phyloP scores from a whole-genome alignment of 129 eudicot species.

The Pseudognaphalium luteoalbum region DNA sequence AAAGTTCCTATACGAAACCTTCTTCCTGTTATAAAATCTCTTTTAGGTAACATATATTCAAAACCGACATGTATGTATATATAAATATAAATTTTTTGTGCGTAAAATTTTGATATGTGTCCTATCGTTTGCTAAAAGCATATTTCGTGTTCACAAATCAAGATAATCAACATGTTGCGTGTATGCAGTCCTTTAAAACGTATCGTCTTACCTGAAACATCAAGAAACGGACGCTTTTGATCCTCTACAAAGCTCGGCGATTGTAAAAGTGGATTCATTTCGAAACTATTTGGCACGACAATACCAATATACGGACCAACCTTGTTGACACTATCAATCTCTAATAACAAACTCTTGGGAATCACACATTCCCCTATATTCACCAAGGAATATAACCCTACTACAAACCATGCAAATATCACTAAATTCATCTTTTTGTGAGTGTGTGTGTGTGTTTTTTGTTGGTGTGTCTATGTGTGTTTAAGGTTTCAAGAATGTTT shows the following conservation, averaged over 20 bases:
- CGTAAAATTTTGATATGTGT: too few relatives aligned
- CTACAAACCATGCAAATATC: slow-evolving; percentile 33
- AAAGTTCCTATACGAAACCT: slow-evolving; percentile 52
- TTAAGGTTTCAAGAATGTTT: slow-evolving; percentile 1
- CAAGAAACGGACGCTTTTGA: slow-evolving; percentile 34
- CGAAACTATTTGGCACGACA: slow-evolving; percentile 52
- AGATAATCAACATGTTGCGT: too few relatives aligned
- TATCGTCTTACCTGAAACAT: slow-evolving; percentile 46
- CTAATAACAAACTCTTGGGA: slow-evolving; percentile 26
- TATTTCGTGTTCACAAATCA: too few relatives aligned
- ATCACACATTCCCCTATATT: slow-evolving; percentile 30
- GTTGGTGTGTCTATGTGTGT: slow-evolving; percentile 8
- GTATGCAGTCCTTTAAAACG: too few relatives aligned
- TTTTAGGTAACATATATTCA: not conserved
- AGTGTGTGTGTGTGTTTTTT: slow-evolving; percentile 4
- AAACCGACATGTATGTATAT: too few relatives aligned
- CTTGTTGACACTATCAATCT: slow-evolving; percentile 37
- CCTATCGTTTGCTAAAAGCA: too few relatives aligned
- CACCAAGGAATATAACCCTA: slow-evolving; percentile 31
- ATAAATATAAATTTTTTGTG: too few relatives aligned
- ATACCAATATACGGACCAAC: slow-evolving; percentile 51
- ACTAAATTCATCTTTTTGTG: slow-evolving; percentile 26
- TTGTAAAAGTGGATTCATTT: slow-evolving; percentile 50
- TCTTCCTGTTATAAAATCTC: slow-evolving; percentile 35
- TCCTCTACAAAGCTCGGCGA: slow-evolving; percentile 43